These are phyloP conservation scores for Cryphonectria carpinicola DNA, from an alignment of 2,329 filamentous ascomycete genomes.

Conservation along the genomic window DNA sequence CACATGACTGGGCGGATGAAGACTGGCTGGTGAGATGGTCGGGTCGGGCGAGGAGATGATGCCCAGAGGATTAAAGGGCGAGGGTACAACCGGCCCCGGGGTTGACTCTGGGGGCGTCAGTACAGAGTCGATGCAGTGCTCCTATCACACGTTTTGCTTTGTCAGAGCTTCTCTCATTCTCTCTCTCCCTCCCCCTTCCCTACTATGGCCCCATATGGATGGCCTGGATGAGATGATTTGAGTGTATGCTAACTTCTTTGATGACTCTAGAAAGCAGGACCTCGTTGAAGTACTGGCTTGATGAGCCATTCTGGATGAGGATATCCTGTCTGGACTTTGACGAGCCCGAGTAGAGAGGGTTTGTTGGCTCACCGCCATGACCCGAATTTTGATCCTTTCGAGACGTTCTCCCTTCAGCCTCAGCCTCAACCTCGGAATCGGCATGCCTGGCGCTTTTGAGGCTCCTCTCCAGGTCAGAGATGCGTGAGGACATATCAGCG, in stretches of 20 bases:
- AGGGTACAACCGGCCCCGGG: conserved; percentile 18
- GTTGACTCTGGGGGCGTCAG: conserved; percentile 27
- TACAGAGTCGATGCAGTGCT: conserved; percentile 31
- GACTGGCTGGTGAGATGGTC: conserved; percentile 9
- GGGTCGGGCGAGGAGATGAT: conserved; percentile 37
- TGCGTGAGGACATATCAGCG: conserved; percentile 41
- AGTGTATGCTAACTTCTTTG: conserved; percentile 34
- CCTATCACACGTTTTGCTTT: conserved; percentile 19
- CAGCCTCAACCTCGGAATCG: background rate
- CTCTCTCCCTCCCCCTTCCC: too few relatives aligned
- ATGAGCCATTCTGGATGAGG: conserved; percentile 38
- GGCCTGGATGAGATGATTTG: conserved; percentile 11
- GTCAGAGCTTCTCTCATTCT: conserved; percentile 15
- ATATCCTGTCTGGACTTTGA: conserved; percentile 32
- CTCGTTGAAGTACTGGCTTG: conserved; percentile 44
- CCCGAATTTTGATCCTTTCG: background rate
- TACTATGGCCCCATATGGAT: too few relatives aligned
- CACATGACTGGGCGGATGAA: conserved; percentile 33
- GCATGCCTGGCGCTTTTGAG: conserved; percentile 27
- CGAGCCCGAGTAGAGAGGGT: background rate
- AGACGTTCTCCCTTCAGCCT: conserved; percentile 20
- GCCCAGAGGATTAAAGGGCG: conserved; percentile 40
- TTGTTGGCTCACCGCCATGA: background rate
- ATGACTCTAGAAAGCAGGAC: conserved; percentile 41
- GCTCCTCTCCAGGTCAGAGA: conserved; percentile 41